Evolutionary conservation across 2,329 filamentous ascomycete genomes (phyloP), one percentile per base, ranked within the genome.

Genomic region (Zymoseptoria brevis): DNA sequence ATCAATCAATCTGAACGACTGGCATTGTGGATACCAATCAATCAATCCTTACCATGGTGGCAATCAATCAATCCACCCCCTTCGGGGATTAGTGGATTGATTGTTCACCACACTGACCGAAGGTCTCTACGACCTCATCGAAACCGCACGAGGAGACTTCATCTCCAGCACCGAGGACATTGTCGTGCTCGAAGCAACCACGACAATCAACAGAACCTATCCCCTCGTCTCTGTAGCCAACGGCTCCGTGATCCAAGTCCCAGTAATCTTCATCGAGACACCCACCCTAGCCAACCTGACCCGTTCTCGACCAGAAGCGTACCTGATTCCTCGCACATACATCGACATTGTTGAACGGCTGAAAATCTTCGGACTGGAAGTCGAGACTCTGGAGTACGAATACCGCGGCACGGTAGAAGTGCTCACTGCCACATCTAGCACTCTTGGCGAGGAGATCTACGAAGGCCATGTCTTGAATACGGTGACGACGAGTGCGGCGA

Each of bases 321-420:
- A 69, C 48, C 61, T 70, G 21, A 67, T 69, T 54, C 67, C 67
- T 1, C 62, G 62, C 51, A 66, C 67, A 4, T 69, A 62, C 62
- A 52, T 55, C 8, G 62, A 66, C 41, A 62, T 69, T 4, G 67
- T 60, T 0, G 62, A 60, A 16, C 61, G 63, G 41, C 60, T 70
- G 7, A 57, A 62, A 16, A 63, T 67, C 30, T 59, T 67, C 8
- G 67, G 66, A 8, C 62, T 70, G 9, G 62, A 64, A 24, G 63
- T 69, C 8, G 57, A 68, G n/a, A 57, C 57, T 4, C 56, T 70
- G 9, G 53, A 65, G n/a, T 56, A 66, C 50, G 62, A 63, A 8
- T 68, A 63, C 48, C 53, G 56, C 16, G 66, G 63, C 6, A 59
- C 57, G 4, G 66, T 69, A 8, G 62, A 69, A 57, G 64, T 64